Percentiles rank a stretch among this genome's conserved stretches.
phyloP scores from a whole-genome alignment of 208 protist species.

The Crithidia thermophila region DNA sequence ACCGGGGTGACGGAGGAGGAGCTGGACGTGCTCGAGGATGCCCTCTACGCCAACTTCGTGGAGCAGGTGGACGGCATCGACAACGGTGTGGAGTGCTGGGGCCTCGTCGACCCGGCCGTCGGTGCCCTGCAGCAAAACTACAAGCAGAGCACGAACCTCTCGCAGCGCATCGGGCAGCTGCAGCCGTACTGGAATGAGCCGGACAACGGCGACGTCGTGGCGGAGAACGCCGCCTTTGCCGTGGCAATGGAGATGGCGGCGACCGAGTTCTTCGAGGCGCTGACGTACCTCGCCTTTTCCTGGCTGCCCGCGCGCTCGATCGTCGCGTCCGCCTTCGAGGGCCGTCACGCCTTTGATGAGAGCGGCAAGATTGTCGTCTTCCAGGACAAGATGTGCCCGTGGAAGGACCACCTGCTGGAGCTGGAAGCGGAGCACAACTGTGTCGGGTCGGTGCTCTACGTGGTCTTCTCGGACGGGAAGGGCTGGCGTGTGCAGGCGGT shows the following conservation, averaged over 20 bases:
- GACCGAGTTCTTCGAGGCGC: conserved; percentile 83
- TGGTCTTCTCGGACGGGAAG: conserved; percentile 88
- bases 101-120: conserved; percentile 25
- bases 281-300: conserved; percentile 82
- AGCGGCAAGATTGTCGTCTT: conserved; percentile 89
- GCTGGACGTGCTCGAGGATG: conserved; percentile 77
- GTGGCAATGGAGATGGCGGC: conserved; percentile 89
- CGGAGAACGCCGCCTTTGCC: conserved; percentile 73
- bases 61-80: conserved; percentile 95
- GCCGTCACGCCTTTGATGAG: conserved; percentile 43
- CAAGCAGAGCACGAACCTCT: conserved; percentile 71
- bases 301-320: conserved; percentile 93
- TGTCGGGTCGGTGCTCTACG: conserved; percentile 73
- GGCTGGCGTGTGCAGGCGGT: conserved; percentile 94
- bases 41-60: conserved; percentile 91
- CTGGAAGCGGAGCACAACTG: conserved; percentile 81
- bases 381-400: conserved; percentile 78
- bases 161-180: conserved; percentile 79
- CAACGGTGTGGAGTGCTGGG: conserved; percentile 92
- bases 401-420: conserved; percentile 94
- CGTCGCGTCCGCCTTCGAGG: conserved; percentile 77
- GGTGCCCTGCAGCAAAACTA: conserved; percentile 73
- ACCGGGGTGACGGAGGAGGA: conserved; percentile 43
- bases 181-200: conserved; percentile 92
- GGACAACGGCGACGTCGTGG: conserved; percentile 38